Conservation (phyloP, 108 stramenopile genomes). For the Schizochytrium sp. region DNA sequence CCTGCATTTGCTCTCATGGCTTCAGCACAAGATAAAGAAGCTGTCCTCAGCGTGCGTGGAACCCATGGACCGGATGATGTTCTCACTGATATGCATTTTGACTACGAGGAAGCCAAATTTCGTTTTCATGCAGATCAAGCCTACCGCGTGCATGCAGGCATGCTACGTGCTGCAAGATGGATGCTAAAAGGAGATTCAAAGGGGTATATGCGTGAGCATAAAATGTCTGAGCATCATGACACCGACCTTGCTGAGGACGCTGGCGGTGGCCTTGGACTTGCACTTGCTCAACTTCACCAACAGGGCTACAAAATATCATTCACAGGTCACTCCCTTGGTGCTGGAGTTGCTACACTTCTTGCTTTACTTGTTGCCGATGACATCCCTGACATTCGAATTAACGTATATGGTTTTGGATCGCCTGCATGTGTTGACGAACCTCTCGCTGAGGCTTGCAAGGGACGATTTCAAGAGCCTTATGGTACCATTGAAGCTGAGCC, state of each 20-base stretch:
- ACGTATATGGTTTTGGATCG: constrained; percentile 88
- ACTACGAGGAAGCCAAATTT: constrained; percentile 52
- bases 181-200: constrained; percentile 36
- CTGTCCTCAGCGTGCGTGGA: constrained; percentile 33
- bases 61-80: constrained; percentile 35
- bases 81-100: not conserved
- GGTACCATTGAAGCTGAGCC: not conserved
- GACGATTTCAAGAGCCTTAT: not conserved
- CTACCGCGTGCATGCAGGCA: constrained; percentile 52
- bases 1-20: constrained; percentile 31
- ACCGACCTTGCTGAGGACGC: not conserved
- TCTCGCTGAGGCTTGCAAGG: constrained; percentile 76
- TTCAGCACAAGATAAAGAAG: not conserved
- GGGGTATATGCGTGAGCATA: not conserved
- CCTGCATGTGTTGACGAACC: constrained; percentile 89
- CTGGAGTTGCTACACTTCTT: constrained; percentile 85
- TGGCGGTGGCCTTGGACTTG: constrained; percentile 18
- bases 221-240: not conserved
- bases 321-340: constrained; percentile 86
- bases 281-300: constrained; percentile 76
- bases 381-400: constrained; percentile 64
- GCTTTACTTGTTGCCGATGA: constrained; percentile 79
- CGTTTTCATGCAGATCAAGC: not conserved
- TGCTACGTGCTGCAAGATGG: constrained; percentile 41
- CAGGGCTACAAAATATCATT: constrained; percentile 85